phyloP scores from a whole-genome alignment of 768 basidiomycete species.

The Holtermanniella nyarrowii region DNA sequence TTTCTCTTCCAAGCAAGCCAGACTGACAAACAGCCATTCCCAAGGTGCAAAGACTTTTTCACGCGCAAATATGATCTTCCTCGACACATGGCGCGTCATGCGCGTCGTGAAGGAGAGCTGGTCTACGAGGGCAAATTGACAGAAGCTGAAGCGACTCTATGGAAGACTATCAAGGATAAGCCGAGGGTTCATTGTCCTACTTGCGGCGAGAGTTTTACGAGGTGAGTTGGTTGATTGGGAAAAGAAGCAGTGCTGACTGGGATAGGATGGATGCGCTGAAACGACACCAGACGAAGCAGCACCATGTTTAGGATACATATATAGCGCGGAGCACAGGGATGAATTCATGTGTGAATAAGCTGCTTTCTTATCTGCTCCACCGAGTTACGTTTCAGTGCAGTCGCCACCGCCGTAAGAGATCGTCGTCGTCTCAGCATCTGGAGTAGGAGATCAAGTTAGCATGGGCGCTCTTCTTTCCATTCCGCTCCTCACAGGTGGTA shows the following conservation, averaged over 20 bases:
- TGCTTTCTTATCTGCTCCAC: too few species aligned
- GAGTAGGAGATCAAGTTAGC: too few species aligned
- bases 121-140: constrained; percentile 28
- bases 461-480: constrained; percentile 45
- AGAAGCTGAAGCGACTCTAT: constrained; percentile 29
- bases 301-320: constrained; percentile 16
- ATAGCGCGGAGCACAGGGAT: too few species aligned
- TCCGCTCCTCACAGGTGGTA: constrained; percentile 41
- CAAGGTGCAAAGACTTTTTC: constrained; percentile 32
- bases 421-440: too few species aligned
- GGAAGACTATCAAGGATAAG: constrained; percentile 34
- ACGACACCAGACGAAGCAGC: constrained; percentile 33
- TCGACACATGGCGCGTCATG: constrained; percentile 35
- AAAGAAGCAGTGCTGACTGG: not conserved
- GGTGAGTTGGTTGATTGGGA: constrained; percentile 15
- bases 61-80: constrained; percentile 36
- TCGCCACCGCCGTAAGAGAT: too few species aligned
- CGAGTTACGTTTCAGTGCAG: too few species aligned
- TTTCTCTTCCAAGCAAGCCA: not conserved
- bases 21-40: constrained; percentile 25
- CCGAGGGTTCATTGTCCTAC: constrained; percentile 27
- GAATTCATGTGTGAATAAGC: too few species aligned
- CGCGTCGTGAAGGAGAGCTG: constrained; percentile 31
- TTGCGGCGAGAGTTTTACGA: constrained; percentile 33
- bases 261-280: constrained; percentile 34